Percentiles rank a stretch among this genome's conserved stretches.
Conservation (phyloP, 768 basidiomycete genomes). For the Cystobasidiopsis lactophilus region DNA sequence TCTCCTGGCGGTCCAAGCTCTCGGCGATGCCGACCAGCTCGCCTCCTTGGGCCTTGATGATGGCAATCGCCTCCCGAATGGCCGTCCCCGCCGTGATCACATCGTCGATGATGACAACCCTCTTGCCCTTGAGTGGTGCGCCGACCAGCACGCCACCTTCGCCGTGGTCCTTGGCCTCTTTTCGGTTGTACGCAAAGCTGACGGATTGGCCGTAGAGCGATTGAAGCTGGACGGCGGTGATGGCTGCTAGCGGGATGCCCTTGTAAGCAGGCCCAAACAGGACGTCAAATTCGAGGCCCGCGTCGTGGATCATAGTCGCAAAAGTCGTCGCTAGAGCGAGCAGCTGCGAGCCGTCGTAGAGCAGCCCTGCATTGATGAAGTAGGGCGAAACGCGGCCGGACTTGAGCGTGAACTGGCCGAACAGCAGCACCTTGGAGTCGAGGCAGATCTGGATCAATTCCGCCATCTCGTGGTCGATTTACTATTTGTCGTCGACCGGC, state of each 20-base stretch:
- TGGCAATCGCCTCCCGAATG: slow-evolving; percentile 56
- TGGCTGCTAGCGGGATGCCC: slow-evolving; percentile 77
- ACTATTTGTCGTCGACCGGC: too few relatives aligned
- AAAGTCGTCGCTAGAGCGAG: slow-evolving; percentile 57
- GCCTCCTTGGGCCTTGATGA: slow-evolving; percentile 46
- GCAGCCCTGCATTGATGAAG: slow-evolving; percentile 84
- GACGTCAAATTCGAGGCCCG: slow-evolving; percentile 31
- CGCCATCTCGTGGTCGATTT: too few relatives aligned
- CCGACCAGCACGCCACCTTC: slow-evolving; percentile 87
- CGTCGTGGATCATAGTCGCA: slow-evolving; percentile 48
- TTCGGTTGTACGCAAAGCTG: slow-evolving; percentile 78
- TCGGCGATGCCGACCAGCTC: slow-evolving; percentile 66
- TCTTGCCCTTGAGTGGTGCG: slow-evolving; percentile 51
- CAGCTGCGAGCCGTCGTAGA: slow-evolving; percentile 64
- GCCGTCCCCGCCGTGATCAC: slow-evolving; percentile 86
- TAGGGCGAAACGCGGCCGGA: slow-evolving; percentile 84
- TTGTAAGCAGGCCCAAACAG: slow-evolving; percentile 96
- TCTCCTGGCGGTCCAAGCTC: slow-evolving; percentile 66
- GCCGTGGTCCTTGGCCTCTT: slow-evolving; percentile 87
- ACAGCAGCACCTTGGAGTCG: slow-evolving; percentile 28
- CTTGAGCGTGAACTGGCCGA: slow-evolving; percentile 82
- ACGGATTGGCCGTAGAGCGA: slow-evolving; percentile 42
- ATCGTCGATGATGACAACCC: slow-evolving; percentile 78
- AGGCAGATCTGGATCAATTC: not conserved
- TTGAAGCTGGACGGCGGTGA: slow-evolving; percentile 53